Evolutionary conservation across 495 filamentous ascomycete genomes (phyloP), one percentile per base, ranked within the genome.

Genomic region (Penicillium coffeae): DNA sequence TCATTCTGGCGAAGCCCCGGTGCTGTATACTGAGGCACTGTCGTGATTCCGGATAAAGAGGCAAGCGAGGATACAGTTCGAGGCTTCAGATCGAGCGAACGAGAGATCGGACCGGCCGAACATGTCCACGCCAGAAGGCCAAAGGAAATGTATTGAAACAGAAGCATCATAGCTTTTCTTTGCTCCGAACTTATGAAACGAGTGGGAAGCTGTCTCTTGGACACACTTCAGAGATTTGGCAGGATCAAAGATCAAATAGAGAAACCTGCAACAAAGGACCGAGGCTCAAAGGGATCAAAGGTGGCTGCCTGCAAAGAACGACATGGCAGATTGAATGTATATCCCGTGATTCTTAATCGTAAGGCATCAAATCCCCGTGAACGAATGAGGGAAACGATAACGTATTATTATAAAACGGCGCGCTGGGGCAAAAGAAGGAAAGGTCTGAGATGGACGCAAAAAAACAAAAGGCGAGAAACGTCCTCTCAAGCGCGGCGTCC

Each of bases 51-150:
- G 6, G 51, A 32, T 0, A 10, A n/a, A 8, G 48, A 42, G 18
- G 19, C 36, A 38, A 20, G 8, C 2, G 18, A 15, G 18, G 45
- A 36, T 27, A 32, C 9, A 25, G n/a, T 9, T 21, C 1, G 42
- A 21, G 39, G 37, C 38, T 21, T 40, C 38, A 13, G 18, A 40
- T 2, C 14, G 10, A 21, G 18, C 36, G 47, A 48, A 41, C 47
- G 62, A 53, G 55, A 46, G 44, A 73, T 70, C 56, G 66, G 70
- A 47, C 70, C 68, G 50, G 70, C 70, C 62, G 60, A 67, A 37
- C 58, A 68, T 21, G 39, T 39, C 20, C 53, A 54, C 1, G 48
- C 47, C n/a, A 64, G 38, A 32, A 59, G 36, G 19, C 54, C 45
- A 10, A 68, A 32, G 3, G 55, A 34, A 42, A 52, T 10, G 27